Conservation (phyloP, 2,329 filamentous ascomycete genomes). For the Pestalotiopsis sp. region DNA sequence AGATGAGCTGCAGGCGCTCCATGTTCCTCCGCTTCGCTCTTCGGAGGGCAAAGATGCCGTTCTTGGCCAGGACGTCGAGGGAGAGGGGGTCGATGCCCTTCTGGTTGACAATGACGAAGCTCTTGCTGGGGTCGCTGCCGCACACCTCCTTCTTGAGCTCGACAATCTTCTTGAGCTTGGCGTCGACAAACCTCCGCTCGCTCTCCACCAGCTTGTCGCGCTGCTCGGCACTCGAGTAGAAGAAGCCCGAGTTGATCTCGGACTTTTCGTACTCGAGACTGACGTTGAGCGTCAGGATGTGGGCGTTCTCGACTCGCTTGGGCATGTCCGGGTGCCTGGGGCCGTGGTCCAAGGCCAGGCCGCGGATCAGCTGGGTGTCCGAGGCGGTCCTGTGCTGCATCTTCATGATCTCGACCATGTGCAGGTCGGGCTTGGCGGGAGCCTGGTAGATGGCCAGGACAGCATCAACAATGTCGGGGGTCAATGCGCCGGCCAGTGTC, state of each 20-base stretch:
- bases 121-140: conserved; percentile 89
- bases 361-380: conserved; percentile 93
- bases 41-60: conserved; percentile 91
- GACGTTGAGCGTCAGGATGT: conserved; percentile 93
- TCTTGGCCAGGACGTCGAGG: conserved; percentile 95
- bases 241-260: conserved; percentile 98
- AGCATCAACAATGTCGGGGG: conserved; percentile 92
- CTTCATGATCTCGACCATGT: conserved; percentile 99
- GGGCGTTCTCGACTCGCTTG: conserved; percentile 92
- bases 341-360: conserved; percentile 91
- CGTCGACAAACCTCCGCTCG: conserved; percentile 92
- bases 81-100: conserved; percentile 98
- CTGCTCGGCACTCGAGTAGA: conserved; percentile 96
- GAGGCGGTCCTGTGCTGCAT: conserved; percentile 98
- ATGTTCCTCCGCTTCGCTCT: conserved; percentile 98
- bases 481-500: conserved; percentile 86
- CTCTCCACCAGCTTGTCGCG: conserved; percentile 97
- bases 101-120: conserved; percentile 98
- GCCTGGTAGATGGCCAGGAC: conserved; percentile 92
- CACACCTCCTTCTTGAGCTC: conserved; percentile 98
- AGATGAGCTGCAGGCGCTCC: conserved; percentile 95
- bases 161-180: conserved; percentile 96
- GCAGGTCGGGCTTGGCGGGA: conserved; percentile 89
- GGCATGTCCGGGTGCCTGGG: conserved; percentile 98
- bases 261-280: conserved; percentile 98